Conservation (phyloP, 108 stramenopile species). For the Nitzschia palea region DNA sequence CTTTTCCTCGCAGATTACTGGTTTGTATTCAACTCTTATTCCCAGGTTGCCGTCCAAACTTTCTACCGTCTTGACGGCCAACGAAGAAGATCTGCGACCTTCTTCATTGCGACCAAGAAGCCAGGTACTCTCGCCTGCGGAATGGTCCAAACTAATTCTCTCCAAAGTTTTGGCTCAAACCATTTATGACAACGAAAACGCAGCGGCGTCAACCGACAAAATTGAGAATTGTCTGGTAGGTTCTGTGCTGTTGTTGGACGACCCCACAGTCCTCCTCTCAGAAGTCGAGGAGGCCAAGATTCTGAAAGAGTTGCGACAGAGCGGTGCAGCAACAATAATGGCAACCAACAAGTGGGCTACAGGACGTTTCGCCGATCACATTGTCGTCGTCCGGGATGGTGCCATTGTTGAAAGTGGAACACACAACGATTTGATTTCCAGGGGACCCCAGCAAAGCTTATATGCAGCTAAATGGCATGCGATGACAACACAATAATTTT, state of each 20-base stretch:
- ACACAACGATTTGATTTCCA: constrained; percentile 72
- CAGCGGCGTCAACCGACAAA: constrained; percentile 46
- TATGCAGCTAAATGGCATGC: constrained; percentile 86
- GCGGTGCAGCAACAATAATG: constrained; percentile 78
- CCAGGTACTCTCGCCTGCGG: constrained; percentile 67
- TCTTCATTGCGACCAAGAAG: constrained; percentile 59
- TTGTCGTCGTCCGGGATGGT: constrained; percentile 76
- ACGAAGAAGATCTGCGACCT: constrained; percentile 79
- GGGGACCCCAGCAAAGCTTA: constrained; percentile 77
- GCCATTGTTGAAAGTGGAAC: constrained; percentile 82
- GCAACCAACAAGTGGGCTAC: constrained; percentile 80
- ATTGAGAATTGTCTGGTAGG: constrained; percentile 74
- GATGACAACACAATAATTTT: constrained; percentile 50
- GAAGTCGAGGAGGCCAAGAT: constrained; percentile 79
- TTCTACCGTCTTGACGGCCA: constrained; percentile 72
- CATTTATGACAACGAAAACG: constrained; percentile 75
- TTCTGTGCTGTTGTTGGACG: constrained; percentile 80
- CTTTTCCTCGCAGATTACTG: constrained; percentile 53
- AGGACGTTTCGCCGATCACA: constrained; percentile 80
- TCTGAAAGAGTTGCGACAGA: constrained; percentile 58
- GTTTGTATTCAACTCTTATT: constrained; percentile 59
- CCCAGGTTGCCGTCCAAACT: constrained; percentile 71
- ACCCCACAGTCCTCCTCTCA: constrained; percentile 63
- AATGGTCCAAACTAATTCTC: constrained; percentile 83
- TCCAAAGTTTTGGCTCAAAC: constrained; percentile 76